Conservation (phyloP, 2,329 filamentous ascomycete species). For the Proliferodiscus dingleyae region DNA sequence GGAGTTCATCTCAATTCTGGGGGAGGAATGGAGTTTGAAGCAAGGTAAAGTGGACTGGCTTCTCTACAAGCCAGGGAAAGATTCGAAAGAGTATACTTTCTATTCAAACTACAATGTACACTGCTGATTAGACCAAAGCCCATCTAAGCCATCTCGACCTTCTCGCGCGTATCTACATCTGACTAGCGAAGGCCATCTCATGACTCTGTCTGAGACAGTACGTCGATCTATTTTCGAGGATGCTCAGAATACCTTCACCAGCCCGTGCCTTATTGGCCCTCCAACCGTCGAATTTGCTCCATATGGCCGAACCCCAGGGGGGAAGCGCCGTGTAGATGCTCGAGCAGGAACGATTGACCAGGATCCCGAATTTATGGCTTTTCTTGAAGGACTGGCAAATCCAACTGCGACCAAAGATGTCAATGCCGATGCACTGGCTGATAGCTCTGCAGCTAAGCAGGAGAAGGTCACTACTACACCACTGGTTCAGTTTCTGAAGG, state of each 20-base stretch:
- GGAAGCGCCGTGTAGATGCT: constrained; percentile 70
- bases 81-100: constrained; percentile 71
- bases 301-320: constrained; percentile 76
- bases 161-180: constrained; percentile 80
- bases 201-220: constrained; percentile 64
- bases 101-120: neutral
- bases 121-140: constrained; percentile 41
- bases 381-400: constrained; percentile 82
- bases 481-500: constrained; percentile 80
- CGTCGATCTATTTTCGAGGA: constrained; percentile 71
- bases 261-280: constrained; percentile 68
- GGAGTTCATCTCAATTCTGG: constrained; percentile 70
- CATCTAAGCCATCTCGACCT: constrained; percentile 79
- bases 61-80: constrained; percentile 66
- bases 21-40: constrained; percentile 76
- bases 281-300: constrained; percentile 77
- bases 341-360: constrained; percentile 95
- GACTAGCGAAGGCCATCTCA: constrained; percentile 63
- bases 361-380: constrained; percentile 91
- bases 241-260: constrained; percentile 69
- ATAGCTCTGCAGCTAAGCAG: constrained; percentile 18
- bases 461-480: constrained; percentile 77
- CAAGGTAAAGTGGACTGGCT: constrained; percentile 82
- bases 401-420: constrained; percentile 47
- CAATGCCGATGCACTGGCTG: constrained; percentile 37